Base-by-base conservation (phyloP, 176 grass and related monocot genomes). In the Themeda triandra region DNA sequence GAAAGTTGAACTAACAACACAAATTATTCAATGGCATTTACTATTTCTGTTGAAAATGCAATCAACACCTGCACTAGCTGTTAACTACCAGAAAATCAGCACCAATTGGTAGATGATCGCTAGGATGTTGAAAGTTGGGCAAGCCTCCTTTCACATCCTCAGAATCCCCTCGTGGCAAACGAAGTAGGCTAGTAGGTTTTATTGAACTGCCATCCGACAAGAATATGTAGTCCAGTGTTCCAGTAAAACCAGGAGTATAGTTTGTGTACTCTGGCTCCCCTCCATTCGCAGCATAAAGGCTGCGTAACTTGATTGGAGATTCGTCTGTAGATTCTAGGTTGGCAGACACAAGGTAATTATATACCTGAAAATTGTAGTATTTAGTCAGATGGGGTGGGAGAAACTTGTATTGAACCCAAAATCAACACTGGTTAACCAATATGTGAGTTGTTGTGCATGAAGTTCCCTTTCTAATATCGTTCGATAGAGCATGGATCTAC, bases 61-160 rank as follows among this genome's bases (percentile, higher is more conserved):
- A 69, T 37, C 17, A 75, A 27, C 12, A 37, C 78, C 60, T 76
- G 30, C 23, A 45, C 63, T 76, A 68, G 75, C 28, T 80, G 69
- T 71, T 62, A 15, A 56, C 67, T 37, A 95, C 83, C 64, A 71
- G 24, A 68, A 98, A 95, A 85, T 92, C 96, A 14, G 85, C 91
- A 40, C 93, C 96, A 35, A 98, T 94, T 54, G 96, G 91, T 79
- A 98, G 75, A 80, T 98, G 93, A 64, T 98, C 96, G 31, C 96
- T 98, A 49, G 96, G 93, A 85, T 95, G 93, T 46, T 85, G 77
- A 48, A 78, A 85, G 77, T 95, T 98, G 79, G 96, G 96, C 58
- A 95, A 64, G 40, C 96, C 91, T 46, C 96, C 96, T 68, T 77
- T 36, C 28, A 95, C 58, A 19, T 98, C 91, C 13, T 25, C 17